Evolutionary conservation across 371 early-diverging fungal species (phyloP).

Genomic region (Thermomucor indicae-seudaticae): DNA sequence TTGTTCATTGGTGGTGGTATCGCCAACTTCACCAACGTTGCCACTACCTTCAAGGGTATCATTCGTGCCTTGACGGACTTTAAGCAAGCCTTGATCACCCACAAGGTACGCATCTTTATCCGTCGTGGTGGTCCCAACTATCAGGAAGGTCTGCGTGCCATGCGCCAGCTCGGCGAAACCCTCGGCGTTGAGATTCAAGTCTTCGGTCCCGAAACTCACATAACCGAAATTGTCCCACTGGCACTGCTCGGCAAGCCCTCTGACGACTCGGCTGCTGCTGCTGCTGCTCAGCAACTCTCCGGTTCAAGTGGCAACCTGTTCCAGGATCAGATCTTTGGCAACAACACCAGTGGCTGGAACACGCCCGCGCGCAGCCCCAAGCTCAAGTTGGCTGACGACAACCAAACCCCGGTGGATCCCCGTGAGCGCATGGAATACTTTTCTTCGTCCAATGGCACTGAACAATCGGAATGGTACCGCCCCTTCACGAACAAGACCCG

Average conservation of each 20-base stretch:
- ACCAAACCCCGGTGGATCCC: slow-evolving; percentile 37
- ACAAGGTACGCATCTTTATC: slow-evolving; percentile 91
- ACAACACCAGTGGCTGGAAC: slow-evolving; percentile 23
- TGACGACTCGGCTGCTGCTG: slow-evolving; percentile 13
- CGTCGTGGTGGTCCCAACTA: slow-evolving; percentile 98
- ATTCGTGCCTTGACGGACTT: slow-evolving; percentile 92
- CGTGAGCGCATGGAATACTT: slow-evolving; percentile 61
- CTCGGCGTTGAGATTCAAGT: slow-evolving; percentile 93
- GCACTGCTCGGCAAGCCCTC: slow-evolving; percentile 69
- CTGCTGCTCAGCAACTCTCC: too few species aligned
- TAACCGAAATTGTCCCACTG: slow-evolving; percentile 96
- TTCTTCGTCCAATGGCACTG: slow-evolving; percentile 17
- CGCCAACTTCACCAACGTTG: slow-evolving; percentile 99
- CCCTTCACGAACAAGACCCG: slow-evolving; percentile 92
- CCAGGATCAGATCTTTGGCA: slow-evolving; percentile 61
- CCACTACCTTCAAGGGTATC: slow-evolving; percentile 98
- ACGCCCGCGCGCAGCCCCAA: slow-evolving; percentile 31
- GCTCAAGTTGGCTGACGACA: slow-evolving; percentile 30
- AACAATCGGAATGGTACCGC: slow-evolving; percentile 55
- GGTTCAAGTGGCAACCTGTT: slow-evolving; percentile 62
- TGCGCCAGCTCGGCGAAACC: slow-evolving; percentile 90
- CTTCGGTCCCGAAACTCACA: slow-evolving; percentile 97
- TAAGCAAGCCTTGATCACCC: slow-evolving; percentile 79
- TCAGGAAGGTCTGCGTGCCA: slow-evolving; percentile 95
- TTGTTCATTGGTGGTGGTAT: slow-evolving; percentile 98